phyloP scores from a whole-genome alignment of 495 filamentous ascomycete species.

The Thermochaetoides thermophila region DNA sequence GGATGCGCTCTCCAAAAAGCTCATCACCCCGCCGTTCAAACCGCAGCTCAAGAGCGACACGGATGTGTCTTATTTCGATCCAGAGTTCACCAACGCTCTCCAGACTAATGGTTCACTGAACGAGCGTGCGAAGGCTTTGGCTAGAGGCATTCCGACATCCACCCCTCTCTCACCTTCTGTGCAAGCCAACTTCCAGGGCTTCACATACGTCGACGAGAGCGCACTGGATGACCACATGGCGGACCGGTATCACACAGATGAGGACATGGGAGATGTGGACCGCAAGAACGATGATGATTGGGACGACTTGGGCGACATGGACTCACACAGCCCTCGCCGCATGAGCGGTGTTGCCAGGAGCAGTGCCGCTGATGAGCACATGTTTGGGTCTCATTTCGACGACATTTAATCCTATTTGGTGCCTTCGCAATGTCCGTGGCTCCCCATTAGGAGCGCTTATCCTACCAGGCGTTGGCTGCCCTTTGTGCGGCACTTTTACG shows the following conservation, averaged over 20 bases:
- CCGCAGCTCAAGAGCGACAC: conserved; percentile 88
- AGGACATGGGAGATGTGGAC: conserved; percentile 39
- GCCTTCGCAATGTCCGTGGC: no score
- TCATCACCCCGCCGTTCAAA: conserved; percentile 95
- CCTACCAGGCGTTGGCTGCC: no score
- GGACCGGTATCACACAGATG: conserved; percentile 49
- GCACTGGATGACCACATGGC: conserved; percentile 82
- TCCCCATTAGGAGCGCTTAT: no score
- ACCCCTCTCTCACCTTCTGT: conserved; percentile 87
- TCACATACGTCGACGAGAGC: conserved; percentile 96
- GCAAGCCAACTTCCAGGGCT: conserved; percentile 96
- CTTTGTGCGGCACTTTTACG: no score
- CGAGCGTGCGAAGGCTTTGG: conserved; percentile 69
- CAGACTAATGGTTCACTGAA: conserved; percentile 75
- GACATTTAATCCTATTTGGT: conserved; percentile 27
- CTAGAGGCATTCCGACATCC: conserved; percentile 59
- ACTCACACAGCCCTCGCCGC: conserved; percentile 35
- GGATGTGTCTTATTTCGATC: conserved; percentile 96
- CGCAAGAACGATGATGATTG: conserved; percentile 32
- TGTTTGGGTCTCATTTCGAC: conserved; percentile 76
- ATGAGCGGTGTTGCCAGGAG: conserved; percentile 65
- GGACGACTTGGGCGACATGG: conserved; percentile 30
- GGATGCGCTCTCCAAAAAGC: conserved; percentile 70
- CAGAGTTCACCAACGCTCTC: conserved; percentile 92
- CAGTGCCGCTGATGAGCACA: conserved; percentile 47